Base-by-base conservation (phyloP, 176 grass and related monocot species). In the Eragrostis nindensis region DNA sequence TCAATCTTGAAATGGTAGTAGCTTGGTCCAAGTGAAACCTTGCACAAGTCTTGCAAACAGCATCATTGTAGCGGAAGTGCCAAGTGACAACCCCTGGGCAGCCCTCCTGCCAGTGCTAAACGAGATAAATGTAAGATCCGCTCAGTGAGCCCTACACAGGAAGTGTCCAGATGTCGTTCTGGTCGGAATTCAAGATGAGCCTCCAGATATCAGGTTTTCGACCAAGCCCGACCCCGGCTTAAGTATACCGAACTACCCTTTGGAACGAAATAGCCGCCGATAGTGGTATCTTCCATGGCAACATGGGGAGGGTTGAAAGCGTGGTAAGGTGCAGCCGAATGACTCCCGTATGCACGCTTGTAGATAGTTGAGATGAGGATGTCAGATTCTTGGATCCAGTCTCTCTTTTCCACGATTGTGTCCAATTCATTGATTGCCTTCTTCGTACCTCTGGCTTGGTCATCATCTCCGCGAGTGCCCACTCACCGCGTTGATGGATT, bases 21-120 rank as follows among this genome's bases (percentile, higher is more conserved):
- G 67, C 11, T 60, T 44, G 11, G 7, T 83, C 89, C 89, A 87
- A 0, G n/a, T 69, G 24, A 84, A 91, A 5, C 77, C 80, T 11
- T 87, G 89, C 40, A 91, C 14, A 62, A 87, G 70, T 43, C 89
- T 87, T 9, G 80, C 85, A 18, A 91, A 41, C 5, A 81, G 18
- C 80, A 87, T 91, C 26, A 82, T 62, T 2, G 74, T 87, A 15
- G 84, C 70, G 0, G 25, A 43, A 1, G 30, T 81, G 15, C 88
- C 88, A 0, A 87, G 53, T 5, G 57, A 39, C 2, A n/a, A 49
- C 53, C 0, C 65, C 88, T 5, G 82, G 67, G 18, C 89, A 91
- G 0, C 39, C 3, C 89, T 68, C 24, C 89, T 78, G 8, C 89
- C 85, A 3, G 36, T 1, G 9, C 65, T 76, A 5, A 91, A 91